Evolutionary conservation across 2,329 filamentous ascomycete species (phyloP), one percentile per base, ranked within the genome.

Genomic region (Exserohilum rostratum): DNA sequence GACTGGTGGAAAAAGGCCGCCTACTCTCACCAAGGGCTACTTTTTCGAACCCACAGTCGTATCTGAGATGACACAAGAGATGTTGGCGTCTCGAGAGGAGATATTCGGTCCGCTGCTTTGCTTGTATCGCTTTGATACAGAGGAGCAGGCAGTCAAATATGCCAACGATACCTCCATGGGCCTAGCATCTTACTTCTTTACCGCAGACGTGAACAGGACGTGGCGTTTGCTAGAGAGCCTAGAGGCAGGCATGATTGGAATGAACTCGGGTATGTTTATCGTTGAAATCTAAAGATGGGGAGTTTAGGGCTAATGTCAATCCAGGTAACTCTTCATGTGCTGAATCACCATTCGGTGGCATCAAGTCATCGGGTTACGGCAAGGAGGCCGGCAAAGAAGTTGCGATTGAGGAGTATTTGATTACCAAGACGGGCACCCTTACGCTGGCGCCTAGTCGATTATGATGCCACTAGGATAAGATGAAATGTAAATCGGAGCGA

Each of bases 31-130:
- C 5, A 45, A 1, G 77, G 77, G 78, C 1, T 78, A 76, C 62
- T 80, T 78, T 60, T 79, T 76, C 53, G 64, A 74, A 20, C 76
- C 78, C 1, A 80, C 78, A 1, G 58, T 77, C 5, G 64, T 79
- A 31, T 38, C 56, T 2, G 53, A 55, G 13, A 40, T 58, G 30
- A 52, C 29, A 47, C 55, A 59, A 10, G 48, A 53, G 3, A 66
- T 62, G 45, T 58, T 62, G 5, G 55, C 60, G 5, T 47, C 48
- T 5, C 57, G 74, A 0, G 85, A 88, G 57, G 86, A 88, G 72
- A 84, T 79, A 0, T 88, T 89, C 61, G 85, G 83, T 0, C 85
- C 86, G 0, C 77, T 88, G 17, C 76, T 82, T 7, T 84, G 84
- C 0, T 64, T 88, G 35, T 85, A 84, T 58, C 75, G 77, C 31